phyloP scores from a whole-genome alignment of 768 basidiomycete genomes.

The Cystofilobasidium capitatum region DNA sequence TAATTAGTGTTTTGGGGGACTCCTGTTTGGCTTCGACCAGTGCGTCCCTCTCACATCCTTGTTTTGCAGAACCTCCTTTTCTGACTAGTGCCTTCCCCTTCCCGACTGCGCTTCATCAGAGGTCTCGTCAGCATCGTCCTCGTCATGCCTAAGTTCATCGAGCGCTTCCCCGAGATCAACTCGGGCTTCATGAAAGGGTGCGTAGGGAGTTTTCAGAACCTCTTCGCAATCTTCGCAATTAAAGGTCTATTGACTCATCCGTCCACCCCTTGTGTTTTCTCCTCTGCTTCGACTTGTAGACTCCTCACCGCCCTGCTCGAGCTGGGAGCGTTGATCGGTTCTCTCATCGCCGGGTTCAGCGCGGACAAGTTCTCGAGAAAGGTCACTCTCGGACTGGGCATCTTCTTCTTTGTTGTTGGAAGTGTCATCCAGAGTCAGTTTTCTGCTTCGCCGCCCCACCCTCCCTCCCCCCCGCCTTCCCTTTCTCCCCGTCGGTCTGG shows the following conservation, averaged over 20 bases:
- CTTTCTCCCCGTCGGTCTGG: not conserved
- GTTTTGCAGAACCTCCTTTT: too few relatives aligned
- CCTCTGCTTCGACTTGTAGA: not conserved
- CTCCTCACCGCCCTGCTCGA: conserved; percentile 7
- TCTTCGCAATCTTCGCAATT: too few relatives aligned
- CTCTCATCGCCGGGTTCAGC: conserved; percentile 1
- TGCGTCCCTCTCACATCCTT: too few relatives aligned
- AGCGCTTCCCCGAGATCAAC: not conserved
- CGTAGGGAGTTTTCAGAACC: not conserved
- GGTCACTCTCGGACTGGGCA: not conserved
- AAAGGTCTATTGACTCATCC: too few relatives aligned
- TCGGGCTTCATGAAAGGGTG: not conserved
- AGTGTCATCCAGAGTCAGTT: not conserved
- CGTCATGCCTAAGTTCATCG: conserved; percentile 3
- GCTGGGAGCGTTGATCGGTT: conserved; percentile 1
- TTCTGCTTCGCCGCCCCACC: too few relatives aligned
- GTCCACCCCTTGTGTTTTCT: too few relatives aligned
- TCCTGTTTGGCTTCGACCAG: conserved; percentile 15
- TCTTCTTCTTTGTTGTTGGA: not conserved
- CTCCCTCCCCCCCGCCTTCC: not conserved
- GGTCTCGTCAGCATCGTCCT: conserved; percentile 6
- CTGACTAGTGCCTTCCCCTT: too few relatives aligned
- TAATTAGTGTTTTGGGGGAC: too few relatives aligned
- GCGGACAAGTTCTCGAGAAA: not conserved
- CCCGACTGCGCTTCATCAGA: too few relatives aligned